These are phyloP conservation scores for Vaccinium darrowii DNA, from an alignment of 148 eudicot genomes.

Conservation along the genomic window DNA sequence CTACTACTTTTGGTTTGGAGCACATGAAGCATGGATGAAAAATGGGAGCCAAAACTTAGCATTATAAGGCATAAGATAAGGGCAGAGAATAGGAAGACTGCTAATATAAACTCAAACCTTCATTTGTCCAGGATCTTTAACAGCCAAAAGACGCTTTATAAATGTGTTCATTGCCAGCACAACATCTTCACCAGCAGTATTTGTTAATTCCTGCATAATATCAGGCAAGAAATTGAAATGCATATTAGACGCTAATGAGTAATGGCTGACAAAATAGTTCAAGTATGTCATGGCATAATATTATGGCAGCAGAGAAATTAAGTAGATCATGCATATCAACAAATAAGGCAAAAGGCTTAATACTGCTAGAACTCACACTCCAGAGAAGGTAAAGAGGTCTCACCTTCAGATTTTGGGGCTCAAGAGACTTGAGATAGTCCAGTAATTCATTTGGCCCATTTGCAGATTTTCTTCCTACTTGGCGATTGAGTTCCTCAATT, in stretches of 20 bases:
- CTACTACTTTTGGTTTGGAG: neutral
- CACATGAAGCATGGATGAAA: neutral
- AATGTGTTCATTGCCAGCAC: constrained; percentile 80
- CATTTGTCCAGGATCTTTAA: constrained; percentile 79
- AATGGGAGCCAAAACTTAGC: neutral
- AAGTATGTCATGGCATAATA: neutral
- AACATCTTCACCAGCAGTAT: constrained; percentile 82
- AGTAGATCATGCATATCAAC: neutral
- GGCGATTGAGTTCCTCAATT: too few relatives aligned
- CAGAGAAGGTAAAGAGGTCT: constrained; percentile 3
- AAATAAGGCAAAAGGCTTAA: neutral
- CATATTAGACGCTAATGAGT: neutral
- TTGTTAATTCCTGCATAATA: constrained; percentile 67
- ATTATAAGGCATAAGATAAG: neutral
- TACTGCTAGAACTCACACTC: neutral
- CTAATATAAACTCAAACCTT: constrained; percentile 44
- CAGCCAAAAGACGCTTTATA: constrained; percentile 70
- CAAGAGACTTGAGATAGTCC: constrained; percentile 75
- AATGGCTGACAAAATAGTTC: neutral
- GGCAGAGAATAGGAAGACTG: neutral
- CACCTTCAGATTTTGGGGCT: constrained; percentile 89
- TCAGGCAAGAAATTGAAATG: neutral
- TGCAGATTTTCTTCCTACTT: constrained; percentile 62
- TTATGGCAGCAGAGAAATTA: neutral
- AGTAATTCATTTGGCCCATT: constrained; percentile 72